Evolutionary conservation across 495 filamentous ascomycete genomes (phyloP), one percentile per base, ranked within the genome.

Genomic region (Hypoxylon intermedium): DNA sequence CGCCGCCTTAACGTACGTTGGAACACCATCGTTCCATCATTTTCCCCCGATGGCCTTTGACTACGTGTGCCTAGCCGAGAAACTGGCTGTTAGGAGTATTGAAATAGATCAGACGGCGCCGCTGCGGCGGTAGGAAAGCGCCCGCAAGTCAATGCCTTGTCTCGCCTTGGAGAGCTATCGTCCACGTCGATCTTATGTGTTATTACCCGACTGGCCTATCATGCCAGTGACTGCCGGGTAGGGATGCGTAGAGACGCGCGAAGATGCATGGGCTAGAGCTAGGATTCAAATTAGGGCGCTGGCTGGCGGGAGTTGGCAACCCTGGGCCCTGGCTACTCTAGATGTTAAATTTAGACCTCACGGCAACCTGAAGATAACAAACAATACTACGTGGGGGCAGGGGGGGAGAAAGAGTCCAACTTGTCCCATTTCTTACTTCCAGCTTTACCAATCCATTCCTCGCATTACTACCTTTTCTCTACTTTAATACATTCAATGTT

Each of bases 291-390:
- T 46, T 47, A 51, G 48, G 50, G 51, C 60, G 50, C 23, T 36
- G 24, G 28, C 30, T 42, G 31, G 47, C 42, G 7, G 24, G 24
- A 4, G 33, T 55, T 41, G 49, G 54, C 23, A n/a, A 33, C 6
- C 34, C 12, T 37, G 9, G 7, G 5, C 12, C 3, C 3, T 34
- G 12, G 49, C 45, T 23, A 20, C 6, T 0, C 12, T 63, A 63
- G 54, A 67, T 60, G 3, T 55, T 60, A 63, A 52, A 69, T 60
- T 51, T 58, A 63, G 58, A 63, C 67, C 67, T 69, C 67, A 48
- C 58, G 66, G 66, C 47, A 28, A 53, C 55, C 34, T 6, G n/a
- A n/a, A n/a, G n/a, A n/a, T n/a, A n/a, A n/a, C n/a, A n/a, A n/a
- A n/a, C n/a, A n/a, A n/a, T n/a, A n/a, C n/a, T n/a, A n/a, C n/a